Base-by-base conservation (phyloP, 345 rosid genomes). In the Lepidium didymum region DNA sequence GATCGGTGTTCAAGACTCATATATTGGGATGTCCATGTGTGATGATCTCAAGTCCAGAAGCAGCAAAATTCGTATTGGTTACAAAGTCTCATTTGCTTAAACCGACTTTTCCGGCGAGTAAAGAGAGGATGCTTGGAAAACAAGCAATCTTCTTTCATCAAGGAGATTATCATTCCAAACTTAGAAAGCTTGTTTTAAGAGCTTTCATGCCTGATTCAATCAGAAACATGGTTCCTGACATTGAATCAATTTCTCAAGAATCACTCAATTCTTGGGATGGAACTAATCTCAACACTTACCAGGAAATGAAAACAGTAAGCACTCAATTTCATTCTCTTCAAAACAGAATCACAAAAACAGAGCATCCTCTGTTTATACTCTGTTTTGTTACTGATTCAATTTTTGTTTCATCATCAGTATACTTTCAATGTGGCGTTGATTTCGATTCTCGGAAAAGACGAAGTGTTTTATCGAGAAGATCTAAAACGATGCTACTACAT, bases 41-140 rank as follows among this genome's bases (percentile, higher is more conserved):
- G 45, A 90, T 90, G 97, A 78, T 93, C 78, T 90, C 94, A 0
- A 85, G 97, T 68, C 96, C 94, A 0, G 97, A 93, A 69, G 98
- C 96, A 18, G 85, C 96, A 1, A 79, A 86, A 45, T 88, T 86
- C 64, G 90, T 93, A 40, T 70, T 93, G 21, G 84, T 75, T 36
- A 84, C 94, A 0, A 83, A 81, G 52, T 83, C 97, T 58, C 87
- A 87, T 36, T 57, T 93, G 79, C 90, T 93, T 85, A 87, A 81
- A 77, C 97, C 98, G 5, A 90, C 97, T 5, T 93, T 88, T 73
- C 98, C 98, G 4, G 86, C 85, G 67, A 88, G 96, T 77, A 93
- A 93, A 77, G 98, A 93, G 62, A 82, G 74, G 23, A 81, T 93
- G 59, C 82, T 93, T 7, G 98, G 98, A 0, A 92, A 87, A 6